Conservation (phyloP, 345 rosid species). For the Eucalyptus lansdowneana region DNA sequence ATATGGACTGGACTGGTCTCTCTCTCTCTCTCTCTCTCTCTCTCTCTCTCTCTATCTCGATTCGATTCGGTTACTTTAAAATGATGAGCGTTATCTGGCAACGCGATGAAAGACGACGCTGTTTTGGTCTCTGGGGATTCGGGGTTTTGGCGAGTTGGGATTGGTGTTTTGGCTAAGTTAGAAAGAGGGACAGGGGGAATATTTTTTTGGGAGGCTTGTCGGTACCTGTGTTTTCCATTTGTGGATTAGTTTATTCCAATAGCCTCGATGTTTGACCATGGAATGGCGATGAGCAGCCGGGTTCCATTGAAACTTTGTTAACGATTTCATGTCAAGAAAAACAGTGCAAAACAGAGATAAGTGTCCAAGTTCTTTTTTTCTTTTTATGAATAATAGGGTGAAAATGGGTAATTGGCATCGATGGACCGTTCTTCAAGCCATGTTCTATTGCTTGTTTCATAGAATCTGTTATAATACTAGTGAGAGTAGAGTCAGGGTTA, state of each 20-base stretch:
- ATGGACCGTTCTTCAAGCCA: neutral
- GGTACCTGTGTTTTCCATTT: neutral
- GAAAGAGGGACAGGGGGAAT: neutral
- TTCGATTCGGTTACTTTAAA: neutral
- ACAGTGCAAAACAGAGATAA: neutral
- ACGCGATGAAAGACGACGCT: neutral
- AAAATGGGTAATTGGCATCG: neutral
- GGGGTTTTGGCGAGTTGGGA: neutral
- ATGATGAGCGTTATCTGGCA: neutral
- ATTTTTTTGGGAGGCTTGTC: neutral
- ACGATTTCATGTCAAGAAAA: neutral
- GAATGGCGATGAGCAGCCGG: neutral
- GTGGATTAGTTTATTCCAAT: neutral
- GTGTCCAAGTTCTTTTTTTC: neutral
- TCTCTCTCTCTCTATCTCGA: no score
- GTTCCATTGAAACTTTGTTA: neutral
- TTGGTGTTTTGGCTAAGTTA: neutral
- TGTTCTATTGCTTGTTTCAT: neutral
- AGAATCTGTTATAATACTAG: neutral
- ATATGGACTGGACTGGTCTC: neutral
- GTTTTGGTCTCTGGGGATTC: neutral
- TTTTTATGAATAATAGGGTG: neutral
- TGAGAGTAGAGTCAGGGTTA: accelerated
- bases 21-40: no score
- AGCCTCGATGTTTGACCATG: neutral